Evolutionary conservation across 306 rosid genomes (phyloP).

Genomic region (Inga oerstediana): DNA sequence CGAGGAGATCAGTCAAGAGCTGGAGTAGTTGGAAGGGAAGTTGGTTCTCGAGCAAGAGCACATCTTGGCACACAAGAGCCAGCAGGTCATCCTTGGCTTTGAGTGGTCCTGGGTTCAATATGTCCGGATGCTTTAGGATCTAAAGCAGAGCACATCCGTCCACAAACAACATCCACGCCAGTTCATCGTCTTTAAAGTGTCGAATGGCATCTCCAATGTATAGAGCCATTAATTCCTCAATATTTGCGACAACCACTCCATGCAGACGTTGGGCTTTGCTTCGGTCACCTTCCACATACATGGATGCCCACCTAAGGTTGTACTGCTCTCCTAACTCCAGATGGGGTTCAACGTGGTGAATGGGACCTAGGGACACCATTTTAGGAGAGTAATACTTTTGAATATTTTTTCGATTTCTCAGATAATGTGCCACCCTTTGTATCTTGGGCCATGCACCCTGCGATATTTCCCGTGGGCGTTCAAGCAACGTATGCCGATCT

Average conservation of each 20-base stretch:
- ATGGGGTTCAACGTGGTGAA: conserved; percentile 3
- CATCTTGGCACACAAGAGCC: background rate
- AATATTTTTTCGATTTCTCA: background rate
- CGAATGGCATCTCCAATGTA: background rate
- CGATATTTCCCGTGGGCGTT: background rate
- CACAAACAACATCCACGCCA: background rate
- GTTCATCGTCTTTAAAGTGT: background rate
- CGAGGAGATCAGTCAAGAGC: background rate
- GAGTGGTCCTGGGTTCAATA: background rate
- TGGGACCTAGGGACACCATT: conserved; percentile 28
- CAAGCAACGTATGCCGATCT: background rate
- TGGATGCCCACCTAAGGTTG: background rate
- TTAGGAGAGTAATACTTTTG: background rate
- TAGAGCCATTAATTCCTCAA: background rate
- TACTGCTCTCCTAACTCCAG: conserved; percentile 7
- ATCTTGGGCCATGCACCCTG: background rate
- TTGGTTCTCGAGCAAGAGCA: background rate
- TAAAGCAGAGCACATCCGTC: conserved; percentile 6
- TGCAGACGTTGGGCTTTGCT: background rate
- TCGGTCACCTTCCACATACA: background rate
- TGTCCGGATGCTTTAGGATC: background rate
- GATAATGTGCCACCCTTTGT: conserved; percentile 18
- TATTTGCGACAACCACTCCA: background rate
- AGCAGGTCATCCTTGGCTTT: background rate
- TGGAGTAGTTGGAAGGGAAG: background rate